These are phyloP conservation scores for Stephanodiscus minutulus DNA, from an alignment of 108 stramenopile species.

Conservation along the genomic window DNA sequence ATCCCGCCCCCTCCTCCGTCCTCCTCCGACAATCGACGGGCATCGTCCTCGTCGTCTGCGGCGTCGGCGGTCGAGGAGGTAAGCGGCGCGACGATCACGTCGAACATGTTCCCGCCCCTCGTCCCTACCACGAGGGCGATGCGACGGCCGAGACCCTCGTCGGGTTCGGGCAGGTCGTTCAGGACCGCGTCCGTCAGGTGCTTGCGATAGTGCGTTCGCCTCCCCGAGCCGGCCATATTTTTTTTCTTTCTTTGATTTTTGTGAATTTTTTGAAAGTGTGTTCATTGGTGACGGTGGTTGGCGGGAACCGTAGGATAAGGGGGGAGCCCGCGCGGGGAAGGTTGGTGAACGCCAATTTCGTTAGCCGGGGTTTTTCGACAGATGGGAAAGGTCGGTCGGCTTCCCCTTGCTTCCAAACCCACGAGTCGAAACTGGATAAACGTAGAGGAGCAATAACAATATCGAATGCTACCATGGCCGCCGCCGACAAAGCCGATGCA, in stretches of 20 bases:
- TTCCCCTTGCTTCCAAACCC: no score
- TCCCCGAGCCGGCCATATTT: constrained; percentile 62
- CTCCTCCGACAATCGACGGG: not conserved
- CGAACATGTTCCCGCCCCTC: constrained; percentile 86
- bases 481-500: not conserved
- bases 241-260: no score
- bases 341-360: no score
- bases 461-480: no score
- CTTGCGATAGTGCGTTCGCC: constrained; percentile 86
- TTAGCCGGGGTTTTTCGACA: not conserved
- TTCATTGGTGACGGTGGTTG: no score
- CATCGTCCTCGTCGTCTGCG: constrained; percentile 10
- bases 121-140: constrained; percentile 83
- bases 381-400: no score
- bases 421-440: no score
- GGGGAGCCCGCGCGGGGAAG: no score
- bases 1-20: not conserved
- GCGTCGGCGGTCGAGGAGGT: constrained; percentile 10
- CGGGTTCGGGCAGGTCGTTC: constrained; percentile 74
- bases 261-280: no score
- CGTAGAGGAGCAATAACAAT: no score
- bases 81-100: constrained; percentile 57
- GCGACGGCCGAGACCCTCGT: constrained; percentile 51
- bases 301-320: no score
- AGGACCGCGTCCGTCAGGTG: constrained; percentile 85